Conservation (phyloP, 2,329 filamentous ascomycete species). For the Coniochaeta sp. region DNA sequence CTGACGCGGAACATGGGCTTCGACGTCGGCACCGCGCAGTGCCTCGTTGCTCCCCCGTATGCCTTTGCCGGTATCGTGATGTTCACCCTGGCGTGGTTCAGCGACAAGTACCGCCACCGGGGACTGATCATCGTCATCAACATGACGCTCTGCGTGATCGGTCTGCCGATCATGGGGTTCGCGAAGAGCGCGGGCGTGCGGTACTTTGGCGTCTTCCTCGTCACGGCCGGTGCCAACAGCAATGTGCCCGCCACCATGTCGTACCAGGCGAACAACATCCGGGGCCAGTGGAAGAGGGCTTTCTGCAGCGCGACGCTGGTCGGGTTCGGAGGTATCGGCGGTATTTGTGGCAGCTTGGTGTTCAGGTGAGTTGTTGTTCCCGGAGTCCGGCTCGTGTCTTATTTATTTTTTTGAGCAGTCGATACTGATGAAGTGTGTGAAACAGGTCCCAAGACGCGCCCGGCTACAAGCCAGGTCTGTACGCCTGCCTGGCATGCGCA, state of each 20-base stretch:
- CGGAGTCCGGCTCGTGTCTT: conserved; percentile 10
- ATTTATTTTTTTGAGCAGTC: background rate
- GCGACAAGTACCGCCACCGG: conserved; percentile 60
- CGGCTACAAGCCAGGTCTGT: conserved; percentile 47
- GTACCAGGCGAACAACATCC: conserved; percentile 83
- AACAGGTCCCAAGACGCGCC: conserved; percentile 38
- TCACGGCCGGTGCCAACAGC: conserved; percentile 69
- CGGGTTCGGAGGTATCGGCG: conserved; percentile 69
- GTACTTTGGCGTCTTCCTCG: conserved; percentile 70
- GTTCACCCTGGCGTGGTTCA: conserved; percentile 51
- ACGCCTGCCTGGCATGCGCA: conserved; percentile 45
- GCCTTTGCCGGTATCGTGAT: conserved; percentile 58
- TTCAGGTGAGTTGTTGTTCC: too few species aligned
- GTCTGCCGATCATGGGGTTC: conserved; percentile 68
- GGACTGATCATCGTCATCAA: conserved; percentile 62
- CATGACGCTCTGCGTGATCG: conserved; percentile 58
- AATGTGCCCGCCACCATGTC: conserved; percentile 70
- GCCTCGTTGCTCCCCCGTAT: conserved; percentile 65
- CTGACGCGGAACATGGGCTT: conserved; percentile 59
- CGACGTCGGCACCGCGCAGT: conserved; percentile 55
- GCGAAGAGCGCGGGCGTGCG: conserved; percentile 46
- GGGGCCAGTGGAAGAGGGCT: conserved; percentile 83
- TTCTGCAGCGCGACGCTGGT: conserved; percentile 71
- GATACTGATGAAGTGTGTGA: background rate
- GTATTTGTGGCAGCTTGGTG: conserved; percentile 67